Evolutionary conservation across 2,329 filamentous ascomycete species (phyloP), one percentile per base, ranked within the genome.

Genomic region (Polychaeton citri): DNA sequence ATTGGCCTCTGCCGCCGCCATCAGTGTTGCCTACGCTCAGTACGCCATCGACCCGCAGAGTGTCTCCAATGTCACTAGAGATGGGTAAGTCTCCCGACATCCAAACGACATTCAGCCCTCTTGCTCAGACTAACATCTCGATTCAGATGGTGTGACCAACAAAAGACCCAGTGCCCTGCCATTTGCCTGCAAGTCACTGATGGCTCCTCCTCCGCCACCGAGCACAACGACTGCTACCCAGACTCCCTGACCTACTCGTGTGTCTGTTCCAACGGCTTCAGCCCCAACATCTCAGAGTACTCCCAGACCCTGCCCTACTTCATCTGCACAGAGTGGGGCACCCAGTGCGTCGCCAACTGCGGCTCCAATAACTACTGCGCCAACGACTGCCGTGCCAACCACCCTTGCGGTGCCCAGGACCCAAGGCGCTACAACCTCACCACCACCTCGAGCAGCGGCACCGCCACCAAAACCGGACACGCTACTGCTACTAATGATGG

Each of bases 291-390:
- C 33, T 74, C 78, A 51, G 71, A 87, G 60, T 90, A 80, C 69
- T 79, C 77, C 15, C 69, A 84, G 48, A 87, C 82, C 1, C 66
- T 90, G 18, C 82, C 83, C 21, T 88, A 75, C 69, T 83, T 77
- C 62, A 69, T 76, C 49, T 90, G 82, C 70, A 69, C 68, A 32
- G 69, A 80, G 60, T 84, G 71, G 69, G 78, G 74, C 48, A 74
- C 64, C 55, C 72, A 84, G 59, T 85, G 80, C 55, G 75, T 80
- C 9, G 52, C 45, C 2, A 58, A 42, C 39, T 86, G 81, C 59
- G 63, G 59, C 21, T 34, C 60, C 43, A 65, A 78, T 58, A 67
- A 68, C 47, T 43, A 49, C n/a, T 86, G 81, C 55, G 57, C 69
- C n/a, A 59, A 61, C 40, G 48, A 59, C 37, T 87, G 81, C 64